These are phyloP conservation scores for Linum lewisii DNA, from an alignment of 345 rosid species.

Conservation along the genomic window DNA sequence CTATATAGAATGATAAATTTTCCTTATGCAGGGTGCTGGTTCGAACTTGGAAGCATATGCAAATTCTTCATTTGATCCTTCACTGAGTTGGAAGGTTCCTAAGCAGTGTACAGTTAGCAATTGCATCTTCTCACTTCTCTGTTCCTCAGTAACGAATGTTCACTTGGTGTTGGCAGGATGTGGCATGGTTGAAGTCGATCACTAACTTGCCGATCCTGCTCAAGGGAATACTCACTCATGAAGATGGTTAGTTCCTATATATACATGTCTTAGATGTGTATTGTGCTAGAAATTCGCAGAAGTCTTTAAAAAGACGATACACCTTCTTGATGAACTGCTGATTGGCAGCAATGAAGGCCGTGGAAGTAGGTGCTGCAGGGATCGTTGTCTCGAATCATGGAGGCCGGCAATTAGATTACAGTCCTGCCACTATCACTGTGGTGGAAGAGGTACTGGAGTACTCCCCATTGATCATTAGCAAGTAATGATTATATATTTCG, in stretches of 20 bases:
- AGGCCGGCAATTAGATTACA: slow-evolving; percentile 64
- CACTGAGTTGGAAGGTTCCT: slow-evolving; percentile 73
- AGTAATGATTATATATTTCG: no score
- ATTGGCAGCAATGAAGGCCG: slow-evolving; percentile 54
- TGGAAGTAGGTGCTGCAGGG: slow-evolving; percentile 59
- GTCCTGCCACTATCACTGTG: slow-evolving; percentile 51
- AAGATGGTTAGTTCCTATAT: slow-evolving; percentile 79
- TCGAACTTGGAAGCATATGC: slow-evolving; percentile 47
- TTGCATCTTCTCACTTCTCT: neutral
- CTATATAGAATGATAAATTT: no score
- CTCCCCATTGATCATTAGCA: neutral
- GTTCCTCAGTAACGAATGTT: neutral
- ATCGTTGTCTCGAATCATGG: slow-evolving; percentile 79
- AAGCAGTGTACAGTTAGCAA: neutral
- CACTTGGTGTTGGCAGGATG: slow-evolving; percentile 39
- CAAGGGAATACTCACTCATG: slow-evolving; percentile 69
- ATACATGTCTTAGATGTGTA: neutral
- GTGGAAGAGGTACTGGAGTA: slow-evolving; percentile 68
- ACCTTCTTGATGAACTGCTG: slow-evolving; percentile 1
- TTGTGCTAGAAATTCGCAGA: no score
- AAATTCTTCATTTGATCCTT: slow-evolving; percentile 42
- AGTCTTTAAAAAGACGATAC: neutral
- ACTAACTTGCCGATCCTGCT: slow-evolving; percentile 64
- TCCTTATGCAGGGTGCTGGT: slow-evolving; percentile 39
- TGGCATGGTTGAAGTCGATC: slow-evolving; percentile 67